Percentiles rank a stretch among this genome's conserved stretches.
Evolutionary conservation across 2,329 filamentous ascomycete genomes (phyloP).

Genomic region (Acrocalymma vagum): DNA sequence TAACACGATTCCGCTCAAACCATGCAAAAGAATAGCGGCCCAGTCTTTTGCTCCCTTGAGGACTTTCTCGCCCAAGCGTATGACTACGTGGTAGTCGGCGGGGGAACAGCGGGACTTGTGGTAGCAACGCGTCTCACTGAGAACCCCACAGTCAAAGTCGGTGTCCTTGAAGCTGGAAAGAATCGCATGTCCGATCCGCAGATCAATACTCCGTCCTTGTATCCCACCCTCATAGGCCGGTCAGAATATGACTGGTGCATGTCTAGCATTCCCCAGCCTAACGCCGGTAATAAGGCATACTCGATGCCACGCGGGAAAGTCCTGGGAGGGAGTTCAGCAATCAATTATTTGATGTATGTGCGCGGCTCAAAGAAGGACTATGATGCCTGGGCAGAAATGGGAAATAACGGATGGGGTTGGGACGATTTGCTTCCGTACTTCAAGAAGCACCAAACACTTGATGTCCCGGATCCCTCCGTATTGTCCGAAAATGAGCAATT

Average conservation of each 20-base stretch:
- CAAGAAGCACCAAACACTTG: conserved; percentile 46
- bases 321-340: conserved; percentile 42
- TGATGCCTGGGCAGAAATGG: conserved; percentile 64
- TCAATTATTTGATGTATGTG: conserved; percentile 46
- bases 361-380: conserved; percentile 41
- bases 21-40: conserved; percentile 10
- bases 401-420: conserved; percentile 67
- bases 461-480: conserved; percentile 34
- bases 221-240: conserved; percentile 38
- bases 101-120: conserved; percentile 34
- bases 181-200: conserved; percentile 32
- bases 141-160: conserved; percentile 30
- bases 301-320: conserved; percentile 33
- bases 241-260: conserved; percentile 42
- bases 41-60: conserved; percentile 5
- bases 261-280: conserved; percentile 31
- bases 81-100: conserved; percentile 10
- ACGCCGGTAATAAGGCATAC: conserved; percentile 27
- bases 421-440: conserved; percentile 52
- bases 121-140: conserved; percentile 36
- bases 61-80: conserved; percentile 5
- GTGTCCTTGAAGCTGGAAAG: conserved; percentile 43
- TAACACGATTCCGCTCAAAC: too few relatives aligned
- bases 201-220: conserved; percentile 40
- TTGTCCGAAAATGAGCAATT: conserved; percentile 24